Evolutionary conservation across 768 basidiomycete genomes (phyloP), one percentile per base, ranked within the genome.

Genomic region (Hypsizygus marmoreus): DNA sequence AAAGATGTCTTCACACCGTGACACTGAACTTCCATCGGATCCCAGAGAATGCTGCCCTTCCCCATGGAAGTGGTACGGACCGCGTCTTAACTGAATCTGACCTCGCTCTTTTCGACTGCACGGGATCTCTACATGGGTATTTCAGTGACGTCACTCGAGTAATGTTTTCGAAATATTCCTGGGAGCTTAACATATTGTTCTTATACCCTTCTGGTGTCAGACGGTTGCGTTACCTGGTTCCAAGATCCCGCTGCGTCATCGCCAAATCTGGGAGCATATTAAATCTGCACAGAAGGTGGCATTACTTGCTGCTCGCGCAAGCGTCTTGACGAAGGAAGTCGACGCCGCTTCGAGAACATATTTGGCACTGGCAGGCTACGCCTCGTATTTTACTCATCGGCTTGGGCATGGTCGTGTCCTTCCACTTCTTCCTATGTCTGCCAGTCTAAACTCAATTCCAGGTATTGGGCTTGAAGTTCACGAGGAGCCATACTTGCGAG

Each of bases 401-500:
- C 70, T 93, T 2, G 90, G 89, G 8, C 87, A 91, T 53, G 88
- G 87, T 87, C 34, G 43, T 74, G 62, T 11, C 24, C 31, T 29
- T 16, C 11, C 7, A 39, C 16, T 26, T 34, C 14, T 53, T 30
- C 6, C 11, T 42, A 57, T 39, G 24, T 44, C 49, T 45, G 37
- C 11, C 37, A 45, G 9, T 42, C 45, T 45, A 20, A 45, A n/a
- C 7, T 3, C 7, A 49, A 19, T 8, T 7, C 25, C 59, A 88
- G 91, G 90, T 1, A 92, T 95, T 24, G 91, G 91, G 2, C 67
- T 94, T 3, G 88, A 93, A 64, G 84, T 75, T 6, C 92, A 94
- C 53, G 91, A 94, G 65, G 71, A 75, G 6, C 91, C 91, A 1
- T 92, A 91, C 62, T 71, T 95, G 14, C 79, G 79, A 36, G 87